A percentile compares a stretch with the other conserved stretches of the same genome.
Evolutionary conservation across 768 basidiomycete species (phyloP).

Genomic region (Boletus pseudo-olivaceus): DNA sequence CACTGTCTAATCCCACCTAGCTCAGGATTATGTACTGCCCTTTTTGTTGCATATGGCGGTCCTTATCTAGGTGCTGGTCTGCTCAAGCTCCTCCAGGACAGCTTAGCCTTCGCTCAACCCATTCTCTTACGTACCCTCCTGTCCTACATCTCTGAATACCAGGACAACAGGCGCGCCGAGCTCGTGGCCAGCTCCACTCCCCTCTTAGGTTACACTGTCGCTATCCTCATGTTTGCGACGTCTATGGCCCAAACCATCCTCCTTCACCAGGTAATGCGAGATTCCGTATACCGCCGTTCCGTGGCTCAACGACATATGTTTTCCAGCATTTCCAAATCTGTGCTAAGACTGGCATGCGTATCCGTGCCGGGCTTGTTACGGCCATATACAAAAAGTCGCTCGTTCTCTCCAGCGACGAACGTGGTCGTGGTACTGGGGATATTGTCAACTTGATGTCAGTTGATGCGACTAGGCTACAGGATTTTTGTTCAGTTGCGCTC

Average conservation of each 20-base stretch:
- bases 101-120: constrained; percentile 81
- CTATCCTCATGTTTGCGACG: constrained; percentile 75
- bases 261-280: constrained; percentile 63
- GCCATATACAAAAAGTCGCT: constrained; percentile 85
- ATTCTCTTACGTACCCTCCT: constrained; percentile 79
- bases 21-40: constrained; percentile 64
- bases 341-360: constrained; percentile 88
- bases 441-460: constrained; percentile 95
- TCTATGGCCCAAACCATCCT: constrained; percentile 77
- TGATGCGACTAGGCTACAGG: constrained; percentile 74
- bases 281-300: not conserved
- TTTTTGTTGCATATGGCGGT: constrained; percentile 74
- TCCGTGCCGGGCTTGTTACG: constrained; percentile 83
- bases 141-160: constrained; percentile 78
- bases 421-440: constrained; percentile 79
- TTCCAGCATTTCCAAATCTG: constrained; percentile 79
- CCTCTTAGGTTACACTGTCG: constrained; percentile 73
- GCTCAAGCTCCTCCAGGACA: constrained; percentile 79
- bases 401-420: constrained; percentile 82
- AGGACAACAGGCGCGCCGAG: constrained; percentile 39
- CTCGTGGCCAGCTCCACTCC: constrained; percentile 31
- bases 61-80: constrained; percentile 61
- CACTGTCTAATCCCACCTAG: constrained; percentile 30
- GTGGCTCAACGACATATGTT: not conserved
- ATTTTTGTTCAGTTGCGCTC: constrained; percentile 77